These are phyloP conservation scores for Rauvolfia tetraphylla DNA, from an alignment of 257 asterid genomes.

Conservation along the genomic window DNA sequence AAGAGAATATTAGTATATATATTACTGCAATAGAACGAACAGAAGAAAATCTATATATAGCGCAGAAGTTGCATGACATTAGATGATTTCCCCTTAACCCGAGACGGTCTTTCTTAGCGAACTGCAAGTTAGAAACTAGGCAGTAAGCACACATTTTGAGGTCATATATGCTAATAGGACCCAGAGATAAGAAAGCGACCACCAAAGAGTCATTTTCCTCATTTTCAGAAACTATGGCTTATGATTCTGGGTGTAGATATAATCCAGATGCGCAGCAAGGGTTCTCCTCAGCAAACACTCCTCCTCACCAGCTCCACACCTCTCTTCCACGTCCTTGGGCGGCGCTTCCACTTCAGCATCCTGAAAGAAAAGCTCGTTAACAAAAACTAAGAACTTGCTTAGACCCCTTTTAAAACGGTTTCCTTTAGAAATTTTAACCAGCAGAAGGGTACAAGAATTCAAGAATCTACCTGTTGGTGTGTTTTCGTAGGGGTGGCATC, in stretches of 20 bases:
- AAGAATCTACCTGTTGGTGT: slow-evolving; percentile 19
- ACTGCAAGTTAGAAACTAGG: not conserved
- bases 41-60: not conserved
- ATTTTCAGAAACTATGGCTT: slow-evolving; percentile 27
- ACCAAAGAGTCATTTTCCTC: not conserved
- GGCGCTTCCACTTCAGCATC: slow-evolving; percentile 4
- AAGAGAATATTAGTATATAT: no score
- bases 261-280: slow-evolving; percentile 55
- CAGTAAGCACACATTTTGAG: not conserved
- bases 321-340: slow-evolving; percentile 23
- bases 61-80: no score
- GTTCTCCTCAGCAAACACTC: slow-evolving; percentile 67
- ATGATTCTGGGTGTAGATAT: slow-evolving; percentile 60
- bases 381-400: not conserved
- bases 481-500: slow-evolving; percentile 8
- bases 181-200: not conserved
- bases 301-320: slow-evolving; percentile 49
- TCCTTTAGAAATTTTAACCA: not conserved
- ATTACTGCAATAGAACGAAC: not conserved
- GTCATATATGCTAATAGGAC: not conserved
- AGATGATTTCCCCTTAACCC: not conserved
- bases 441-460: not conserved
- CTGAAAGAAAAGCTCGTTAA: not conserved
- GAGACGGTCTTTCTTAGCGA: not conserved
- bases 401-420: not conserved